Evolutionary conservation across 2,329 filamentous ascomycete genomes (phyloP), one percentile per base, ranked within the genome.

Genomic region (Immersiporthe knoxdaviesiana): DNA sequence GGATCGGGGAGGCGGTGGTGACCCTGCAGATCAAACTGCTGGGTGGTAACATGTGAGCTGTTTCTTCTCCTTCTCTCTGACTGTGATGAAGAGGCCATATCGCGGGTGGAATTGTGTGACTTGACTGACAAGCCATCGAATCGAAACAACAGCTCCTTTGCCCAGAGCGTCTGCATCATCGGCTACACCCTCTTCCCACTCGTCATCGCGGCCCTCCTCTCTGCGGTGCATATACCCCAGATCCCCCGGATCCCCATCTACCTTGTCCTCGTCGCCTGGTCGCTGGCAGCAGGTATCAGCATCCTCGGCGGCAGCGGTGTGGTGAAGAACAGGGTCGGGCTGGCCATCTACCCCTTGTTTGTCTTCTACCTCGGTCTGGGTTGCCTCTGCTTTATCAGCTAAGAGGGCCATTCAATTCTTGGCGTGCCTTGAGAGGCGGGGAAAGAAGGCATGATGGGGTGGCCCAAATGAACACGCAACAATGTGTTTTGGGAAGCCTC

Each of bases 181-280:
- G 96, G 96, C 60, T 99, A 99, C 81, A 99, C 96, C 1, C 88
- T 99, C 68, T 99, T 99, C 82, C 96, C 96, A 1, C 88, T 99
- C 66, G 96, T 98, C 75, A 92, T 99, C 74, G 97, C 97, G 10
- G 90, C 95, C 1, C 83, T 97, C 65, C 88, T 99, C 72, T 97
- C 94, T 68, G 95, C 95, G 0, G 78, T 99, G 41, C 86, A 88
- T 64, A 85, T 98, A 10, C 91, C 90, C 56, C 91, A 89, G 74
- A 92, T 98, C 73, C 88, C 91, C 7, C 87, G 96, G 68, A 93
- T 98, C 77, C 96, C 96, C 1, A 89, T 99, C 66, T 98, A 99
- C 79, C 84, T 96, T 64, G 86, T 97, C 41, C 87, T 99, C 35
- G 90, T 97, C 50, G 89, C 88, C 56, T 99, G 96, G 96, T 97